phyloP scores from a whole-genome alignment of 208 protist genomes.

The Leishmania arabica region DNA sequence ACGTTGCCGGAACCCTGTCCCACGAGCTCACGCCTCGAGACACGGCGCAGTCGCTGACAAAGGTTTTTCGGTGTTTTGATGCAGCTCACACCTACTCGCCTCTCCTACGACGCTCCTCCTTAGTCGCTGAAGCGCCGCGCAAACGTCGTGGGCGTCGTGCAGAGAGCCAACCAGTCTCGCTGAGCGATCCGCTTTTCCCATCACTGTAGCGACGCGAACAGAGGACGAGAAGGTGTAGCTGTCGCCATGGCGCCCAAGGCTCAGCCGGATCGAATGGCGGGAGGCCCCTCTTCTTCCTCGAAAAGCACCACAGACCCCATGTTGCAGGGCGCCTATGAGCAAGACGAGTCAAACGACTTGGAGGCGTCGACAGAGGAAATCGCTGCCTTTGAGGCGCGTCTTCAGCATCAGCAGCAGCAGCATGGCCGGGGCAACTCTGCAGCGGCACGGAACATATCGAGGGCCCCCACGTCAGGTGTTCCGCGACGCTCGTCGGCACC shows the following conservation, averaged over 20 bases:
- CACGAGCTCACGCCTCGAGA: neutral
- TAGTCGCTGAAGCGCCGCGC: neutral
- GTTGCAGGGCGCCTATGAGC: conserved; percentile 64
- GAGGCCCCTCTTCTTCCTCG: neutral
- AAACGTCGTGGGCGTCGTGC: neutral
- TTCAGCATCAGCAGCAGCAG: conserved; percentile 18
- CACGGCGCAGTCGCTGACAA: neutral
- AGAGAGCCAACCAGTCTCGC: neutral
- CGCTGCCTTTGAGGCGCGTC: conserved; percentile 57
- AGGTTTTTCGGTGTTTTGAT: neutral
- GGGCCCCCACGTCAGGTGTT: neutral
- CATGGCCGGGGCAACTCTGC: conserved; percentile 1
- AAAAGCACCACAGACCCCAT: conserved; percentile 45
- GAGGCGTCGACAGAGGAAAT: conserved; percentile 36
- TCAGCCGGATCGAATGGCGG: conserved; percentile 1
- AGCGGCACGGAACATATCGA: neutral
- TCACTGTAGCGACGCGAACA: neutral
- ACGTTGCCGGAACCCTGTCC: neutral
- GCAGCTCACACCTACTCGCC: neutral
- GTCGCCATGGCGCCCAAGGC: conserved; percentile 21
- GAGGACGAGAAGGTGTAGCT: neutral
- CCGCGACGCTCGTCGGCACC: neutral
- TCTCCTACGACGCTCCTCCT: neutral
- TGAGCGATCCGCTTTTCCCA: neutral
- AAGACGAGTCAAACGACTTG: conserved; percentile 54